A percentile compares a stretch with the other conserved stretches of the same genome.
Conservation (phyloP, 2,329 filamentous ascomycete genomes). For the Simplicillium aogashimaense region DNA sequence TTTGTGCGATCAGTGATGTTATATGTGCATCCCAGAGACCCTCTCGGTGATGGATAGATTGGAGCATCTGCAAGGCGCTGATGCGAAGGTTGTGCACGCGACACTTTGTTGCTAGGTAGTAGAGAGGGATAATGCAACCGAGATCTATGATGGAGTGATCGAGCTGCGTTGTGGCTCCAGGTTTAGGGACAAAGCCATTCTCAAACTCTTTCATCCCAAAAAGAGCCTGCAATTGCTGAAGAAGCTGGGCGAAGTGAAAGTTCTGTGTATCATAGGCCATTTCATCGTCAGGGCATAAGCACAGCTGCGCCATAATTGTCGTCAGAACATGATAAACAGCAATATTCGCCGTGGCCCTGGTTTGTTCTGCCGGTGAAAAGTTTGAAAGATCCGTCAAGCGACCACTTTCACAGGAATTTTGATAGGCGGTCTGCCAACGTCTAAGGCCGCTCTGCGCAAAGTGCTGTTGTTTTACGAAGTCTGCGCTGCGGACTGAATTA, state of each 20-base stretch:
- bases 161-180: constrained; percentile 9
- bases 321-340: constrained; percentile 26
- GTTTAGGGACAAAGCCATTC: constrained; percentile 5
- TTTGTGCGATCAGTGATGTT: constrained; percentile 18
- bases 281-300: constrained; percentile 20
- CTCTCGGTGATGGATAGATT: constrained; percentile 21
- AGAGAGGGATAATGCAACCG: constrained; percentile 33
- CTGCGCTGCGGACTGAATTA: too few species aligned
- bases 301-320: constrained; percentile 28
- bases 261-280: constrained; percentile 24
- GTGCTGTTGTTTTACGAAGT: too few species aligned
- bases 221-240: constrained; percentile 13
- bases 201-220: not conserved
- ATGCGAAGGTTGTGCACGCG: constrained; percentile 28
- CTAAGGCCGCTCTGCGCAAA: too few species aligned
- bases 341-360: not conserved
- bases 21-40: constrained; percentile 29
- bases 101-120: constrained; percentile 36
- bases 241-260: constrained; percentile 19
- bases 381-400: not conserved
- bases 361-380: constrained; percentile 9
- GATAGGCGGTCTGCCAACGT: too few species aligned
- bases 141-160: constrained; percentile 27
- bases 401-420: too few species aligned
- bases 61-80: constrained; percentile 24